Base-by-base conservation (phyloP, 108 stramenopile genomes). In the Schizochytrium sp. region DNA sequence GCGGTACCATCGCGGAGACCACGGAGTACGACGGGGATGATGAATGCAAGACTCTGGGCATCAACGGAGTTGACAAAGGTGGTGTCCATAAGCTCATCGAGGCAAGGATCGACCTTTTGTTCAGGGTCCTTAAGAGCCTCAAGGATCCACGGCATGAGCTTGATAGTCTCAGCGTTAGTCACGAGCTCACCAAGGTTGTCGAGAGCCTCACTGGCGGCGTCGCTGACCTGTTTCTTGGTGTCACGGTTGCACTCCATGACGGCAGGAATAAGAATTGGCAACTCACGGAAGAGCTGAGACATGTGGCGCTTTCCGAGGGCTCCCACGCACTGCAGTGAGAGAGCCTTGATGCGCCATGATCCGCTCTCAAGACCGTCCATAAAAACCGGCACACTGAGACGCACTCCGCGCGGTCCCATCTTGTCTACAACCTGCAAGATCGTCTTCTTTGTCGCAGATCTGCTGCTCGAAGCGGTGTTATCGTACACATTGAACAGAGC, bases 31-130 rank as follows among this genome's bases (percentile, higher is more conserved):
- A 99, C 93, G 38, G 99, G 99, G 45, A 99, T 97, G 92, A 98
- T 95, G 94, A 99, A 96, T 87, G 99, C 99, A 90, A 99, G 96
- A 5, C 98, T 97, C 3, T 98, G 95, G 28, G 96, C 97, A 83
- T 99, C 99, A 72, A 99, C 98, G 56, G 95, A 94, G 93, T 99
- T 98, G 87, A 99, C 97, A 92, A 99, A 99, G 76, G 97, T 97
- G 44, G 97, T 97, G 64, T 46, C 69, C 88, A 73, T 28, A 28
- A 98, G 90, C 60, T 93, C 92, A 89, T 97, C 97, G 46, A 98
- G 91, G 17, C 76, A 83, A 0, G 53, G 76, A 10, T 83, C 76
- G 28, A 83, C 76, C 76, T 83, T 60, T 28, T 28, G 2, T 55
- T 83, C 76, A 10, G 76, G 76, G 76, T 83, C 76, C 76, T 83